Evolutionary conservation across 2,329 filamentous ascomycete species (phyloP).

Genomic region (Biscogniauxia marginata): DNA sequence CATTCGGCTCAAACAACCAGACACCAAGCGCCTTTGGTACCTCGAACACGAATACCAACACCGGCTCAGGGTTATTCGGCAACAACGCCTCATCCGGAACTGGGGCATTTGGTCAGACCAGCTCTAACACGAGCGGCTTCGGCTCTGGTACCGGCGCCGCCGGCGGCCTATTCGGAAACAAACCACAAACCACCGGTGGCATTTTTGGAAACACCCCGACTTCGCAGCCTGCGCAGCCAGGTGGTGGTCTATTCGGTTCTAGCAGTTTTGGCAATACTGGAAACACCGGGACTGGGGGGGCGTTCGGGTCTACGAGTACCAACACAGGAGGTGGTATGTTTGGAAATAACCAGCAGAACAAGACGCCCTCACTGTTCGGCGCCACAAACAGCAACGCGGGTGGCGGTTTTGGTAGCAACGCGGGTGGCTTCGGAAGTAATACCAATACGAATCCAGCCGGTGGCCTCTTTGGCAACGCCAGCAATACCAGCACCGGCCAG

Average conservation of each 20-base stretch:
- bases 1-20: slow-evolving; percentile 43
- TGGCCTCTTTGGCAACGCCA: slow-evolving; percentile 31
- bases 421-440: slow-evolving; percentile 6
- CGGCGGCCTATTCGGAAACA: slow-evolving; percentile 42
- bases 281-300: slow-evolving; percentile 40
- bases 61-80: slow-evolving; percentile 42
- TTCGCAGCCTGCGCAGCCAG: slow-evolving; percentile 22
- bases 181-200: slow-evolving; percentile 30
- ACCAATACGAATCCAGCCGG: slow-evolving; percentile 20
- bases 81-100: slow-evolving; percentile 19
- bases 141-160: slow-evolving; percentile 26
- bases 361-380: slow-evolving; percentile 27
- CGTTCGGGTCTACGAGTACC: slow-evolving; percentile 45
- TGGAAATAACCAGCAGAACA: slow-evolving; percentile 30
- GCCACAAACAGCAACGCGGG: slow-evolving; percentile 21
- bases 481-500: slow-evolving; percentile 28
- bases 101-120: slow-evolving; percentile 29
- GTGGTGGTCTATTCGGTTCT: slow-evolving; percentile 26
- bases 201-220: slow-evolving; percentile 40
- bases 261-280: slow-evolving; percentile 46
- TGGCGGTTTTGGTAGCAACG: slow-evolving; percentile 40
- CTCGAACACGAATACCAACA: slow-evolving; percentile 32
- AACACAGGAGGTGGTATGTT: slow-evolving; percentile 39
- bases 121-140: slow-evolving; percentile 22
- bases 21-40: slow-evolving; percentile 30